These are phyloP conservation scores for Alternaria ventricosa DNA, from an alignment of 2,329 filamentous ascomycete genomes.

Conservation along the genomic window DNA sequence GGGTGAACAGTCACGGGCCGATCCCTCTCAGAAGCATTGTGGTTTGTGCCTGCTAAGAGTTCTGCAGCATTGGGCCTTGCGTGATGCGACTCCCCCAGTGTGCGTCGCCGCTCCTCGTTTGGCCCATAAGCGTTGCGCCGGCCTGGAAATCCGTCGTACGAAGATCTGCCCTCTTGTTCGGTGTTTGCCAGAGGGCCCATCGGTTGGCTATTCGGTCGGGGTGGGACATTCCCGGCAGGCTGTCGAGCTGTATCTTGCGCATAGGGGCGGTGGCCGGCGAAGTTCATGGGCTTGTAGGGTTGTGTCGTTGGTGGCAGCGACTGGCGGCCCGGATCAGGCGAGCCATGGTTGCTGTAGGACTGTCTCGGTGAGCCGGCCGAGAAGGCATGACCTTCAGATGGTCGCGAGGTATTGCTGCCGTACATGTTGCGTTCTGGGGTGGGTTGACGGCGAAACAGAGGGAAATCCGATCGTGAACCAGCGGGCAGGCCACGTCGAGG, in stretches of 20 bases:
- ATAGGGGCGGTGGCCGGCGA: slow-evolving; percentile 41
- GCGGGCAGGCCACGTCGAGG: slow-evolving; percentile 46
- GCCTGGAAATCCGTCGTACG: slow-evolving; percentile 33
- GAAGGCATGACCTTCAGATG: slow-evolving; percentile 36
- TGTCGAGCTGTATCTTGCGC: slow-evolving; percentile 39
- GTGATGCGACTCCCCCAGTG: slow-evolving; percentile 46
- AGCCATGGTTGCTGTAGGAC: slow-evolving; percentile 43
- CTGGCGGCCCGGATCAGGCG: slow-evolving; percentile 45
- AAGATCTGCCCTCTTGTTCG: slow-evolving; percentile 29
- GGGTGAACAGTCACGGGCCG: slow-evolving; percentile 50
- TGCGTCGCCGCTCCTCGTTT: slow-evolving; percentile 44
- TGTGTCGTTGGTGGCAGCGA: slow-evolving; percentile 39
- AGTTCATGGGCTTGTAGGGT: slow-evolving; percentile 42
- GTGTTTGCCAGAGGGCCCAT: slow-evolving; percentile 33
- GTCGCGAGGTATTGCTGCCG: slow-evolving; percentile 29
- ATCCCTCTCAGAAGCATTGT: slow-evolving; percentile 34
- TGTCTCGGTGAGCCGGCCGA: slow-evolving; percentile 41
- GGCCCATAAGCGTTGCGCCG: slow-evolving; percentile 37
- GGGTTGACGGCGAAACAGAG: slow-evolving; percentile 44
- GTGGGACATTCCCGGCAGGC: slow-evolving; percentile 36
- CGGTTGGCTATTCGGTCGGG: slow-evolving; percentile 51
- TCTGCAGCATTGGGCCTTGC: slow-evolving; percentile 42
- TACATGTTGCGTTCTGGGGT: slow-evolving; percentile 48
- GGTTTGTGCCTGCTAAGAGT: slow-evolving; percentile 32
- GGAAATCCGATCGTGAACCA: slow-evolving; percentile 43